phyloP scores from a whole-genome alignment of 106 monocot species.

The Gastrodia elata region DNA sequence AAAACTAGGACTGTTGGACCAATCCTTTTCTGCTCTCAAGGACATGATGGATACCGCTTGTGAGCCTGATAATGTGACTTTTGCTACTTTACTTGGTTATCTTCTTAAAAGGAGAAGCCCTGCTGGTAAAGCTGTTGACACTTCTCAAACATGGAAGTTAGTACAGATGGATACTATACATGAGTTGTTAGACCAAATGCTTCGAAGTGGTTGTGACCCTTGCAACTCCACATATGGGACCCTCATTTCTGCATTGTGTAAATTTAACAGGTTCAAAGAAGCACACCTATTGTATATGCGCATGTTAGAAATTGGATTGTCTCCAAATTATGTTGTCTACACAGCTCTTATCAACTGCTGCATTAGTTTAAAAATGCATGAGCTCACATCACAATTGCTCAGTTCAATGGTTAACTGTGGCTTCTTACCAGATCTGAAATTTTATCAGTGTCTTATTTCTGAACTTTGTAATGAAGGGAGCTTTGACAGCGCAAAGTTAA shows the following conservation, averaged over 20 bases:
- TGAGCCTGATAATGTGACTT: constrained; percentile 12
- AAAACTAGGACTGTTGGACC: constrained; percentile 12
- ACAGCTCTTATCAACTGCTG: constrained; percentile 19
- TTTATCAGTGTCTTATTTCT: constrained; percentile 10
- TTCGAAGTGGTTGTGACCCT: constrained; percentile 5
- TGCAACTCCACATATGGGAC: constrained; percentile 6
- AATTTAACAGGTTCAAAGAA: constrained; percentile 5
- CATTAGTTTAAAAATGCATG: constrained; percentile 9
- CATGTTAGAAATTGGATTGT: constrained; percentile 12
- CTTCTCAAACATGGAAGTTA: constrained; percentile 7
- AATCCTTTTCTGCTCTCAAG: constrained; percentile 16
- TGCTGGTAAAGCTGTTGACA: constrained; percentile 7
- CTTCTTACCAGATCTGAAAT: constrained; percentile 13
- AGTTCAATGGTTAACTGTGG: constrained; percentile 9
- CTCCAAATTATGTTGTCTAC: constrained; percentile 12
- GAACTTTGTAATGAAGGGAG: constrained; percentile 15
- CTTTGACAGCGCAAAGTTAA: constrained; percentile 17
- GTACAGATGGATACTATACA: constrained; percentile 7
- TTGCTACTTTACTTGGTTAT: constrained; percentile 11
- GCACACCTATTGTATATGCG: constrained; percentile 7
- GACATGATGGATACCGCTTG: constrained; percentile 11
- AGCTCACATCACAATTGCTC: constrained; percentile 2
- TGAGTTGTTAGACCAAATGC: constrained; percentile 16
- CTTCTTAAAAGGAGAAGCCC: constrained; percentile 8
- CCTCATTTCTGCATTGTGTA: constrained; percentile 20